Evolutionary conservation across 768 basidiomycete genomes (phyloP), one percentile per base, ranked within the genome.

Genomic region (Harrya chromipes): DNA sequence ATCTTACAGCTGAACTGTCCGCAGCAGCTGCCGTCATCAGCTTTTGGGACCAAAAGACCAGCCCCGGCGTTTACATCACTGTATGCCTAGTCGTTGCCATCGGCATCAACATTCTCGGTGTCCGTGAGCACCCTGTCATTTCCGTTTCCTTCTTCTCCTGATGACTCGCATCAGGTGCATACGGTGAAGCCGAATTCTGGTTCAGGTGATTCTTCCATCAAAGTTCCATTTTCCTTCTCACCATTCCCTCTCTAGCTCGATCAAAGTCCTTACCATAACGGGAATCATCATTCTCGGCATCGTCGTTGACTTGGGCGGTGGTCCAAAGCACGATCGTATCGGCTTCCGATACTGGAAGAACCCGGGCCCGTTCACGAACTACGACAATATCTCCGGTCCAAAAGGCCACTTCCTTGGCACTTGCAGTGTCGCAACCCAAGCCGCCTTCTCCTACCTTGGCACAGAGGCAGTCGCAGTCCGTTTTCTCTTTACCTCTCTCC

Each of bases 371-470:
- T 79, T 85, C 56, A 71, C 69, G 1, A 69, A 82, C 52, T 77
- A 52, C 47, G 10, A 69, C 33, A 62, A 57, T 4, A 67, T 72
- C 36, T 46, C 58, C 23, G 83, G 82, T 1, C 47, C 69, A 1
- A 72, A 70, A 35, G 81, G 81, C 19, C 73, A 71, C 23, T 84
- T 84, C 71, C 60, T 75, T 12, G 72, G 72, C 5, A 70, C 70
- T 47, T 81, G 75, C 70, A 72, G 78, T 2, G 81, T 80, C 40
- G 72, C 80, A 46, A 75, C 72, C 9, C 79, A 82, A 57, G 84
- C 83, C 13, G 79, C 77, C 4, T 84, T 83, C 68, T 74, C 79
- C 12, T 83, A 73, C 63, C 72, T 78, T 24, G 83, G 83, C 12
- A 80, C 82, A 1, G 83, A 84, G 59, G 66, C 69, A 34, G 75